Percentiles rank a stretch among this genome's conserved stretches.
These are phyloP conservation scores for Fusarium sp. DNA, from an alignment of 2,329 filamentous ascomycete species.

Conservation along the genomic window DNA sequence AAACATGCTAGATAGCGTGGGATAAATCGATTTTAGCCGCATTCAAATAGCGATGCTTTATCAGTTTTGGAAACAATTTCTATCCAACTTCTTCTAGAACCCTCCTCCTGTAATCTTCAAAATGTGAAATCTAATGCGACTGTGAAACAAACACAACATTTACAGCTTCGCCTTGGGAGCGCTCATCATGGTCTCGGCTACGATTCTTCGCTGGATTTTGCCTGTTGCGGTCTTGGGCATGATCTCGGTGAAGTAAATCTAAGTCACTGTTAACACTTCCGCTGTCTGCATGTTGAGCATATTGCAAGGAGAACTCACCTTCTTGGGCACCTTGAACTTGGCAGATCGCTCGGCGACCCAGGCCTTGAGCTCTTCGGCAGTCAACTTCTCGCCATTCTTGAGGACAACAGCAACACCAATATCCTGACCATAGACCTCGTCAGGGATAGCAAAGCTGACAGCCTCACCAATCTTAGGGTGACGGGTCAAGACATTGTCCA, in stretches of 20 bases:
- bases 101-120: neutral
- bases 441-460: conserved; percentile 83
- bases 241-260: conserved; percentile 82
- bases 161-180: conserved; percentile 63
- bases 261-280: neutral
- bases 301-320: conserved; percentile 61
- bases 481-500: conserved; percentile 83
- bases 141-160: conserved; percentile 2
- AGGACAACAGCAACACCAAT: conserved; percentile 80
- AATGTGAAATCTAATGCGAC: neutral
- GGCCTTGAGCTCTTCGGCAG: conserved; percentile 68
- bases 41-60: conserved; percentile 19
- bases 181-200: conserved; percentile 86
- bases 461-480: conserved; percentile 79
- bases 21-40: conserved; percentile 1
- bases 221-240: conserved; percentile 95
- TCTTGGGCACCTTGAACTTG: conserved; percentile 87
- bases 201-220: conserved; percentile 85
- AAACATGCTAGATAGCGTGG: conserved; percentile 8
- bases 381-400: conserved; percentile 68
- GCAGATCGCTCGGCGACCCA: conserved; percentile 77
- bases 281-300: neutral
- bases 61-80: conserved; percentile 10
- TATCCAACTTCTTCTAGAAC: neutral
- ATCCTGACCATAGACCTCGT: conserved; percentile 86